These are phyloP conservation scores for Rauvolfia tetraphylla DNA, from an alignment of 257 asterid genomes.

Conservation along the genomic window DNA sequence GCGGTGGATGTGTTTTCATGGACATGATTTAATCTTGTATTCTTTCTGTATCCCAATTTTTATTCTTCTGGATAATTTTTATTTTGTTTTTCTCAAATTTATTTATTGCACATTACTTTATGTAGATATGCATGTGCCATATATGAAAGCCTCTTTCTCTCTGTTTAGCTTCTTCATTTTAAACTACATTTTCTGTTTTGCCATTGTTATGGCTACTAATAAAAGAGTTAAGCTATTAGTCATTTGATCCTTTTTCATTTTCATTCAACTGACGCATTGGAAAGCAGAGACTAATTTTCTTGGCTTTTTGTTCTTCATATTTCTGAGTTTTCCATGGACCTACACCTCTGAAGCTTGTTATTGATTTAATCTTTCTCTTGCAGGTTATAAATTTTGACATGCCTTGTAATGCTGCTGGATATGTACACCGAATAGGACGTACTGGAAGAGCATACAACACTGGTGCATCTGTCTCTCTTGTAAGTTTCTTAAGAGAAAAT, in stretches of 20 bases:
- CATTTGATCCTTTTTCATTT: neutral
- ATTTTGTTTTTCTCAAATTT: neutral
- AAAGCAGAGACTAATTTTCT: neutral
- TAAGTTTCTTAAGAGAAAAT: slow-evolving; percentile 34
- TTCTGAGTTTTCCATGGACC: neutral
- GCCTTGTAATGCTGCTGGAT: slow-evolving; percentile 82
- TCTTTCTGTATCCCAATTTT: neutral
- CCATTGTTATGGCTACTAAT: neutral
- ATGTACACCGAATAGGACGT: slow-evolving; percentile 97
- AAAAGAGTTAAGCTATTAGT: neutral
- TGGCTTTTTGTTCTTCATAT: neutral
- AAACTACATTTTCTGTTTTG: neutral
- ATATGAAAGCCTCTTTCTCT: neutral
- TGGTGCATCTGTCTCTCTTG: slow-evolving; percentile 96
- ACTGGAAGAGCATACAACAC: slow-evolving; percentile 93
- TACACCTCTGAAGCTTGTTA: neutral
- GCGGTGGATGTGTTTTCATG: neutral
- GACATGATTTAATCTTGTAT: neutral
- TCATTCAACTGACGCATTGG: neutral
- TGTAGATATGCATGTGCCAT: neutral
- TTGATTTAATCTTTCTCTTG: slow-evolving; percentile 10
- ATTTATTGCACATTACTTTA: neutral
- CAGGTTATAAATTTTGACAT: slow-evolving; percentile 91
- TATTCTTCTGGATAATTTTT: neutral
- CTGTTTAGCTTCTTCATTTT: neutral